A percentile compares a stretch with the other conserved stretches of the same genome.
Evolutionary conservation across 139 green algal genomes (phyloP).

Genomic region (Chlamydomonas asymmetrica): DNA sequence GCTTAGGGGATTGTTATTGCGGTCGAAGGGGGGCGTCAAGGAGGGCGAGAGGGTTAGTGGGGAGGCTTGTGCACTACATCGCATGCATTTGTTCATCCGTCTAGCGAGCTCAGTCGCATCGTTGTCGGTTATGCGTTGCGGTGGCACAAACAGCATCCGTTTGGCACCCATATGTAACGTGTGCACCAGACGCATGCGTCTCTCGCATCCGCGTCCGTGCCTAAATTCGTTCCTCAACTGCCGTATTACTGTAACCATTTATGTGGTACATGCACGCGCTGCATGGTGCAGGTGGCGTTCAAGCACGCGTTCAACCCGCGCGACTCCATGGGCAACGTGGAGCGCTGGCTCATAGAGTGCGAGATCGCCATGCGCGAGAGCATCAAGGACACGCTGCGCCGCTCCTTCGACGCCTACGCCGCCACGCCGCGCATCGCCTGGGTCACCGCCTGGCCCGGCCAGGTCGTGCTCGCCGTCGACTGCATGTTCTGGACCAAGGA

Average conservation of each 20-base stretch:
- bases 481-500: slow-evolving; percentile 81
- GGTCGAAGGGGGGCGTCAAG: slow-evolving; percentile 45
- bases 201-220: too few relatives aligned
- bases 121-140: too few relatives aligned
- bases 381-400: slow-evolving; percentile 44
- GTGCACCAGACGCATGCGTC: too few relatives aligned
- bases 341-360: slow-evolving; percentile 83
- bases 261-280: neutral
- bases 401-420: slow-evolving; percentile 62
- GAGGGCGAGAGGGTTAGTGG: too few relatives aligned
- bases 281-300: slow-evolving; percentile 38
- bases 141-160: too few relatives aligned
- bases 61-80: too few relatives aligned
- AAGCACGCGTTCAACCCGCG: slow-evolving; percentile 64
- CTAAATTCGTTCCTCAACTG: slow-evolving; percentile 6
- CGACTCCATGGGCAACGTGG: slow-evolving; percentile 60
- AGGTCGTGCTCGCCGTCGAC: slow-evolving; percentile 64
- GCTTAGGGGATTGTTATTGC: slow-evolving; percentile 14
- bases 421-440: slow-evolving; percentile 51
- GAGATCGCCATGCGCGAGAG: slow-evolving; percentile 70
- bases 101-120: too few relatives aligned
- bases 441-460: slow-evolving; percentile 64
- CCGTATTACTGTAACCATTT: neutral
- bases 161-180: too few relatives aligned
- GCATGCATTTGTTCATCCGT: too few relatives aligned